Evolutionary conservation across 2,329 filamentous ascomycete species (phyloP).

Genomic region (Curvularia hawaiiensis): DNA sequence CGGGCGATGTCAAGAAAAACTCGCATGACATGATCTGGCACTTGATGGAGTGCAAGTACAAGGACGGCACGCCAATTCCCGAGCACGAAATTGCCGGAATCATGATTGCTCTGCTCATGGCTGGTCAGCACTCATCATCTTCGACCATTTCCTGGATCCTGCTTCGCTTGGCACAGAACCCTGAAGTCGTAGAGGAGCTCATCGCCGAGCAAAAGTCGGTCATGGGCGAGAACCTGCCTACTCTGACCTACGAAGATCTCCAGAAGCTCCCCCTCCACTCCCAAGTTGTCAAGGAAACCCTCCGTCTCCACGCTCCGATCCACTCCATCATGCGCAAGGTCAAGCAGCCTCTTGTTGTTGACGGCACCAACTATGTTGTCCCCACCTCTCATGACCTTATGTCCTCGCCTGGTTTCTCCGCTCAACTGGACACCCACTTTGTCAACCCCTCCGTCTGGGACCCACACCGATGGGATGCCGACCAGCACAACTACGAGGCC

Average conservation of each 20-base stretch:
- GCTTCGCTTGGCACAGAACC: conserved; percentile 76
- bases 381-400: conserved; percentile 82
- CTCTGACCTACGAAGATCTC: conserved; percentile 77
- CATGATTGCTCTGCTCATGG: conserved; percentile 94
- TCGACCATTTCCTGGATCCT: conserved; percentile 86
- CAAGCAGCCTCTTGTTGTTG: conserved; percentile 82
- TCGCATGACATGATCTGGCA: conserved; percentile 85
- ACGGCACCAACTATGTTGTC: conserved; percentile 81
- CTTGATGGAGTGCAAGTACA: conserved; percentile 84
- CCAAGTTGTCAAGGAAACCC: conserved; percentile 88
- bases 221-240: conserved; percentile 75
- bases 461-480: conserved; percentile 85
- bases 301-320: conserved; percentile 89
- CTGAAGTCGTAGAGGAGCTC: conserved; percentile 79
- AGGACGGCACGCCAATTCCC: conserved; percentile 77
- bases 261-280: conserved; percentile 80
- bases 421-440: conserved; percentile 75
- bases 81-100: conserved; percentile 88
- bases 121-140: conserved; percentile 86
- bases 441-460: conserved; percentile 84
- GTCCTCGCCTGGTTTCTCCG: conserved; percentile 82
- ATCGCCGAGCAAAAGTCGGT: conserved; percentile 78
- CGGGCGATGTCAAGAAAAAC: conserved; percentile 55
- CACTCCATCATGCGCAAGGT: conserved; percentile 95
- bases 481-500: conserved; percentile 52